Evolutionary conservation across 139 green algal genomes (phyloP).

Genomic region (Chlamydomonas eustigma): DNA sequence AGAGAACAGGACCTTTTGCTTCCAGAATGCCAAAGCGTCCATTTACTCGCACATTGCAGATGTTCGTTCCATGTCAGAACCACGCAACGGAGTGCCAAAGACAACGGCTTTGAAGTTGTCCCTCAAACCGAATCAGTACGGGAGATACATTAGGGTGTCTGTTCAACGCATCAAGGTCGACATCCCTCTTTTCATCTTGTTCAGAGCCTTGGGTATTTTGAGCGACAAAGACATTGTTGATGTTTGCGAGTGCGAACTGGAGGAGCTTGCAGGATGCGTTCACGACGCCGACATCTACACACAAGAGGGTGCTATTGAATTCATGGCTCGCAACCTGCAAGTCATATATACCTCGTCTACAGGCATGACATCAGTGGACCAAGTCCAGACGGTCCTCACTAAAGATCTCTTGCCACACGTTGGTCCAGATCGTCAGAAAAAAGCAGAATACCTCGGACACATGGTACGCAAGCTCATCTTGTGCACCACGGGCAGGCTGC

Average conservation of each 20-base stretch:
- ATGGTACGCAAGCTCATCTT: slow-evolving; percentile 1
- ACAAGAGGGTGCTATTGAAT: background rate
- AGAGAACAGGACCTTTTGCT: slow-evolving; percentile 91
- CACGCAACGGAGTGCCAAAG: background rate
- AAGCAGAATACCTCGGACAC: slow-evolving; percentile 11
- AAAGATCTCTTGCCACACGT: slow-evolving; percentile 31
- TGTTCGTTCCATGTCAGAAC: background rate
- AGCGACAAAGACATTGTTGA: slow-evolving; percentile 45
- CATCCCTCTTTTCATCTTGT: slow-evolving; percentile 57
- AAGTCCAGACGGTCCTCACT: slow-evolving; percentile 15
- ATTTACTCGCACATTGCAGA: slow-evolving; percentile 13
- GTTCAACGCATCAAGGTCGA: slow-evolving; percentile 63
- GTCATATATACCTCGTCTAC: background rate
- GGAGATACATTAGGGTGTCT: slow-evolving; percentile 58
- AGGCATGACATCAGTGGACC: background rate
- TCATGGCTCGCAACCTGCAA: background rate
- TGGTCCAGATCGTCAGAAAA: background rate
- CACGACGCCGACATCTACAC: background rate
- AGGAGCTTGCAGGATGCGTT: background rate
- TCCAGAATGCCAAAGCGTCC: slow-evolving; percentile 5
- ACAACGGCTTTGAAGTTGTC: slow-evolving; percentile 8
- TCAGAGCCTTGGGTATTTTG: slow-evolving; percentile 83
- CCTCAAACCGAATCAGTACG: slow-evolving; percentile 4
- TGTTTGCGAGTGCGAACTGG: background rate
- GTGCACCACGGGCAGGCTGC: background rate